phyloP scores from a whole-genome alignment of 2,329 filamentous ascomycete genomes.

The Stachybotrys chlorohalonatus region DNA sequence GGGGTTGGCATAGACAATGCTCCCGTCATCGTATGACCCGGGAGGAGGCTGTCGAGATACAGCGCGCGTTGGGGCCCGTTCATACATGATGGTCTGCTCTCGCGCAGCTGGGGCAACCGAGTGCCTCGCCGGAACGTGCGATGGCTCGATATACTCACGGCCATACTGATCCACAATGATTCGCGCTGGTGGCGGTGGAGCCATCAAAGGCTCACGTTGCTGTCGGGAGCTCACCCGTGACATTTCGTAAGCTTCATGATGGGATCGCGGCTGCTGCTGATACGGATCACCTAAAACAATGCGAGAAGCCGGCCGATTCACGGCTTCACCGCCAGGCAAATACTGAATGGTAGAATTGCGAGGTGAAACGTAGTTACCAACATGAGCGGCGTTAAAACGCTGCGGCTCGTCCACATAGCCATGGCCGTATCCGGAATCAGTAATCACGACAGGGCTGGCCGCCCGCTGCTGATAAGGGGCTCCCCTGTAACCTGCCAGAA shows the following conservation, averaged over 20 bases:
- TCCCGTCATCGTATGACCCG: conserved; percentile 39
- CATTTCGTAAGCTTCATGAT: conserved; percentile 31
- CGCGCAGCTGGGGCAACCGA: conserved; percentile 41
- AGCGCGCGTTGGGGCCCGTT: conserved; percentile 47
- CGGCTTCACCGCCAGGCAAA: conserved; percentile 25
- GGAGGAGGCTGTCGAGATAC: conserved; percentile 39
- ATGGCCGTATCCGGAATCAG: conserved; percentile 19
- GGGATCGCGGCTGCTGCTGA: conserved; percentile 31
- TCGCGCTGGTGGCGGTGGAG: conserved; percentile 46
- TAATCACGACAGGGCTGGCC: conserved; percentile 14
- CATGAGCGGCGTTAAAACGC: conserved; percentile 16
- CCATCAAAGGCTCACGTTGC: conserved; percentile 41
- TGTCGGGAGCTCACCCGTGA: conserved; percentile 39
- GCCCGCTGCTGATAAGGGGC: conserved; percentile 12
- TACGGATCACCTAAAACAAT: conserved; percentile 30
- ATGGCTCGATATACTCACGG: conserved; percentile 62
- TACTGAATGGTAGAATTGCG: conserved; percentile 26
- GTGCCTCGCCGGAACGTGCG: conserved; percentile 35
- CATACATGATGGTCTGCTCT: conserved; percentile 55
- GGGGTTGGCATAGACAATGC: conserved; percentile 37
- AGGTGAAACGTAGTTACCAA: conserved; percentile 28
- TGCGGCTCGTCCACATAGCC: conserved; percentile 23
- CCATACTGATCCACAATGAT: conserved; percentile 79
- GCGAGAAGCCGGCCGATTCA: conserved; percentile 31
- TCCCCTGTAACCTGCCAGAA: conserved; percentile 24